phyloP scores from a whole-genome alignment of 176 grass and related monocot species.

The Paspalum notatum region DNA sequence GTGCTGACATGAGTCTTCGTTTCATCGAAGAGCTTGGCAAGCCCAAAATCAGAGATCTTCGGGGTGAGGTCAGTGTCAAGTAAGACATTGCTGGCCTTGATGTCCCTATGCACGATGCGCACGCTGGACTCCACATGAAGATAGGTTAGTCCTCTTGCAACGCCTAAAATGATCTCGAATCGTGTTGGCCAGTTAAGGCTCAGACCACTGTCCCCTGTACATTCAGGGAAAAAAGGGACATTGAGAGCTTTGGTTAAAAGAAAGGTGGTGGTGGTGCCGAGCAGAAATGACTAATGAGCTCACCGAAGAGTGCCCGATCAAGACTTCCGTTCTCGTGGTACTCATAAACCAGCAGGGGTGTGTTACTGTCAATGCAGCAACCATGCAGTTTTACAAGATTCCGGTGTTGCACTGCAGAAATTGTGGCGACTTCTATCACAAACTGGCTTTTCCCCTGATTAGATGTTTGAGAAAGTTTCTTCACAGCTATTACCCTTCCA shows the following conservation, averaged over 20 bases:
- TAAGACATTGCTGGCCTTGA: not conserved
- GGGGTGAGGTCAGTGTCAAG: not conserved
- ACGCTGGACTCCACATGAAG: not conserved
- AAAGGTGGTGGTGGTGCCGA: not conserved
- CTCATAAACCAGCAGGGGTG: not conserved
- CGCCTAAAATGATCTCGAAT: not conserved
- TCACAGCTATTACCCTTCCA: not conserved
- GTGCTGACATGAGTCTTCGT: not conserved
- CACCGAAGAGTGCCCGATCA: not conserved
- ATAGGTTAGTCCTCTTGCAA: not conserved
- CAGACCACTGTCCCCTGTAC: not conserved
- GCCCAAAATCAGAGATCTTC: not conserved
- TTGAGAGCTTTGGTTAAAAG: not conserved
- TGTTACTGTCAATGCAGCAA: not conserved
- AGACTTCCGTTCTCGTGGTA: not conserved
- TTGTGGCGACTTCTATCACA: not conserved
- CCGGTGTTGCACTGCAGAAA: not conserved
- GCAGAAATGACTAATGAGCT: not conserved
- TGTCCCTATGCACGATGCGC: not conserved
- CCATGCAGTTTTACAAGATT: not conserved
- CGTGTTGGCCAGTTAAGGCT: not conserved
- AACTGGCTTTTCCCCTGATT: not conserved
- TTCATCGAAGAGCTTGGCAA: not conserved
- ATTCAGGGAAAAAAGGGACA: not conserved
- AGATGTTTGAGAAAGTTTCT: not conserved